A percentile compares a stretch with the other conserved stretches of the same genome.
Evolutionary conservation across 768 basidiomycete genomes (phyloP).

Genomic region (Termitomyces sp.): DNA sequence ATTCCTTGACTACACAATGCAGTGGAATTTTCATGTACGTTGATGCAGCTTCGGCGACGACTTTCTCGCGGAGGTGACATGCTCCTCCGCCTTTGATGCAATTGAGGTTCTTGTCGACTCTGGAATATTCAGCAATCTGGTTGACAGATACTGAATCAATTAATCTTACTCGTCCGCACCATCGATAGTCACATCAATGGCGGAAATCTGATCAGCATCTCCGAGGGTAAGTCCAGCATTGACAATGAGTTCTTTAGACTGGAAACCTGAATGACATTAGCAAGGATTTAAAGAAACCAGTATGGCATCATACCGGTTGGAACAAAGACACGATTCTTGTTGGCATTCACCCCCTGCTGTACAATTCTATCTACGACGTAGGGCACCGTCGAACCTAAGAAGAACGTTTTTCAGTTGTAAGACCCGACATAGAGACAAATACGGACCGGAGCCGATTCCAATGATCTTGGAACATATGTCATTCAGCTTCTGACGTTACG

Average conservation of each 20-base stretch:
- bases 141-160: neutral
- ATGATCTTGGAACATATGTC: slow-evolving; percentile 49
- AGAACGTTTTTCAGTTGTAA: slow-evolving; percentile 4
- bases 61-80: slow-evolving; percentile 95
- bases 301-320: slow-evolving; percentile 60
- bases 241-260: slow-evolving; percentile 94
- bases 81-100: slow-evolving; percentile 98
- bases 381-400: slow-evolving; percentile 81
- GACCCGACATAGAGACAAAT: slow-evolving; percentile 2
- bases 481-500: neutral
- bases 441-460: slow-evolving; percentile 80
- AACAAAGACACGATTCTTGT: slow-evolving; percentile 80
- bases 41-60: slow-evolving; percentile 91
- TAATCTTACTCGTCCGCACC: slow-evolving; percentile 88
- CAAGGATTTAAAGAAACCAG: neutral
- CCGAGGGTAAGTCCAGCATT: slow-evolving; percentile 70
- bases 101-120: slow-evolving; percentile 82
- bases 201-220: slow-evolving; percentile 84
- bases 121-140: slow-evolving; percentile 20
- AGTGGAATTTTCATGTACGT: slow-evolving; percentile 42
- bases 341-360: slow-evolving; percentile 69
- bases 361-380: slow-evolving; percentile 96
- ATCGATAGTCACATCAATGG: slow-evolving; percentile 95
- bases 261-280: slow-evolving; percentile 57
- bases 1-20: neutral